These are phyloP conservation scores for Dovyalis caffra DNA, from an alignment of 345 rosid species.

Conservation along the genomic window DNA sequence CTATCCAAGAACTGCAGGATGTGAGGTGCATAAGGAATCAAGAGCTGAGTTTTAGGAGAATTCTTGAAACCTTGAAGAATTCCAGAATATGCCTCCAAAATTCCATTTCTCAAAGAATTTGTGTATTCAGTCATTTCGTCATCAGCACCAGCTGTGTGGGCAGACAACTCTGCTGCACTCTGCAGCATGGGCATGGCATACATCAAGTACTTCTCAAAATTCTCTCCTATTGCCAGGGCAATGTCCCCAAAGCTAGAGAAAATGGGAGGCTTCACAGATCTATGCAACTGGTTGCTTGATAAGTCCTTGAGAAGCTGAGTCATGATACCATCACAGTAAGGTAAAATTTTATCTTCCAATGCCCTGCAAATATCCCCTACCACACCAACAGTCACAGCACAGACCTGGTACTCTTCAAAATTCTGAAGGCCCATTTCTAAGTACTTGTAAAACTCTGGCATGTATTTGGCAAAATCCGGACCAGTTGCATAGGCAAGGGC, in stretches of 20 bases:
- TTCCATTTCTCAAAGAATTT: slow-evolving; percentile 67
- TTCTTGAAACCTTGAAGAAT: slow-evolving; percentile 78
- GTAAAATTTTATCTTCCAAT: slow-evolving; percentile 58
- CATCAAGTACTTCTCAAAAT: slow-evolving; percentile 64
- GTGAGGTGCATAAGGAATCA: slow-evolving; percentile 69
- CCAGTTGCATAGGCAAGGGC: slow-evolving; percentile 76
- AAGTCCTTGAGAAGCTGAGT: slow-evolving; percentile 76
- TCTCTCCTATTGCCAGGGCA: slow-evolving; percentile 72
- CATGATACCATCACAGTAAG: slow-evolving; percentile 75
- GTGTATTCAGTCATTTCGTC: slow-evolving; percentile 76
- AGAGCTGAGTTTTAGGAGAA: slow-evolving; percentile 65
- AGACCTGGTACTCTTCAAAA: slow-evolving; percentile 72
- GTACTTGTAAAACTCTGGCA: slow-evolving; percentile 71
- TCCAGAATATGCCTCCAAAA: slow-evolving; percentile 74
- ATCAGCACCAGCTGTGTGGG: slow-evolving; percentile 57
- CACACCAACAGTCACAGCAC: slow-evolving; percentile 75
- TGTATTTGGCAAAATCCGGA: slow-evolving; percentile 60
- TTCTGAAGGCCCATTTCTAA: slow-evolving; percentile 78
- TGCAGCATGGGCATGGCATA: slow-evolving; percentile 81
- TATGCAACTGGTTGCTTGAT: slow-evolving; percentile 75
- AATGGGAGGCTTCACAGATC: slow-evolving; percentile 75
- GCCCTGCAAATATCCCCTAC: slow-evolving; percentile 73
- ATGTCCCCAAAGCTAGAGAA: slow-evolving; percentile 77
- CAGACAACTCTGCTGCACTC: slow-evolving; percentile 69
- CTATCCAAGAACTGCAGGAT: slow-evolving; percentile 76